Conservation (phyloP, 1,284 basidiomycete species). For the Filobasidium uniguttulatum region DNA sequence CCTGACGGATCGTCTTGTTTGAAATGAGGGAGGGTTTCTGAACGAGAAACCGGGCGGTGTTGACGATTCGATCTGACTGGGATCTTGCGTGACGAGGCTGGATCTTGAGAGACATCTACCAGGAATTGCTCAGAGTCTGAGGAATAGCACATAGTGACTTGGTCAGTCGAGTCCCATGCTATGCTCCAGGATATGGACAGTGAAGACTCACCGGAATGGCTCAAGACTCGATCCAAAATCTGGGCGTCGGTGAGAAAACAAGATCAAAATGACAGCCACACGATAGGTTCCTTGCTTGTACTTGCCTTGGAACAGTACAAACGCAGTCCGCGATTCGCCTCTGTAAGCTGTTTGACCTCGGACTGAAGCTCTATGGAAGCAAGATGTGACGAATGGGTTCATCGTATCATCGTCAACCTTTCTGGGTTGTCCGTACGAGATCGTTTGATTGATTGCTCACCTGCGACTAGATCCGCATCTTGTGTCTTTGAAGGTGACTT, state of each 20-base stretch:
- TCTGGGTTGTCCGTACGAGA: background rate
- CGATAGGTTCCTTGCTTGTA: background rate
- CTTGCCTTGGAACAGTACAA: slow-evolving; percentile 72
- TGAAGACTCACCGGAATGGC: slow-evolving; percentile 47
- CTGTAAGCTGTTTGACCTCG: slow-evolving; percentile 79
- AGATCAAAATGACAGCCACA: background rate
- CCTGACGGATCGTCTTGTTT: slow-evolving; percentile 14
- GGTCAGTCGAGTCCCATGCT: background rate
- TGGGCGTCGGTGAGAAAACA: slow-evolving; percentile 5
- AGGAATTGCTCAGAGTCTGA: slow-evolving; percentile 79
- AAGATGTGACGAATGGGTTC: background rate
- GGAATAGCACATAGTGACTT: background rate
- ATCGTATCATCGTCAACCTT: background rate
- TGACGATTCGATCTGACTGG: slow-evolving; percentile 75
- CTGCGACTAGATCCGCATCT: background rate
- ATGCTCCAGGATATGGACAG: background rate
- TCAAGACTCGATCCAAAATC: slow-evolving; percentile 87
- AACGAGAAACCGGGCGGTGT: too few relatives aligned
- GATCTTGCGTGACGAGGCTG: background rate
- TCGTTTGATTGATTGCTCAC: slow-evolving; percentile 3
- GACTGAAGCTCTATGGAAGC: slow-evolving; percentile 43
- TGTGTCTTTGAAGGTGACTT: slow-evolving; percentile 14
- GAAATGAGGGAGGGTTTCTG: too few relatives aligned
- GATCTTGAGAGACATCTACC: slow-evolving; percentile 4
- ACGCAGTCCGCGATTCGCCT: slow-evolving; percentile 85